Evolutionary conservation across 73 alveolate genomes (phyloP).

Genomic region (Tetrahymena borealis): DNA sequence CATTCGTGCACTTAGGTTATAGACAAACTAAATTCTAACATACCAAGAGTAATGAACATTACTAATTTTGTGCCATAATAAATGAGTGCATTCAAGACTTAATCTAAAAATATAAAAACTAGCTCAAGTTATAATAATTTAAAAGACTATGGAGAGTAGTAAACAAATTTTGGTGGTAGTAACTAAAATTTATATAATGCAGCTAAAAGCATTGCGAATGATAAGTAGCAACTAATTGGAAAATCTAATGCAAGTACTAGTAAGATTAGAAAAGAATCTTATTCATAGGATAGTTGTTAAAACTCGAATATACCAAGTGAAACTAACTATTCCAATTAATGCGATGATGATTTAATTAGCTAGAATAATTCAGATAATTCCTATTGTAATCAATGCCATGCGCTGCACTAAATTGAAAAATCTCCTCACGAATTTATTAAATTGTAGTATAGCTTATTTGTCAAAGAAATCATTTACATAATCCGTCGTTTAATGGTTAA

Average conservation of each 20-base stretch:
- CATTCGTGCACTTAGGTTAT: background rate
- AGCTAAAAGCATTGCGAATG: background rate
- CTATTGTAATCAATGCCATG: background rate
- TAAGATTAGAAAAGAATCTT: background rate
- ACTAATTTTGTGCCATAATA: too few relatives aligned
- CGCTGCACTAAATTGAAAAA: background rate
- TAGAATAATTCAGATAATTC: background rate
- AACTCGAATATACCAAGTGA: background rate
- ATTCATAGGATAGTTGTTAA: background rate
- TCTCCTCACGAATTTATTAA: background rate
- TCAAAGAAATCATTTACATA: background rate
- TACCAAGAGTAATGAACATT: too few relatives aligned
- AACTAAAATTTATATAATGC: too few relatives aligned
- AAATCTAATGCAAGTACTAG: background rate
- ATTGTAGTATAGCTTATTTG: background rate
- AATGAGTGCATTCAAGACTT: too few relatives aligned
- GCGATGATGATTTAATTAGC: background rate
- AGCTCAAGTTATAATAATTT: background rate
- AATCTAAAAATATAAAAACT: background rate
- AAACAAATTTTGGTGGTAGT: too few relatives aligned
- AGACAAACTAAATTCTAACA: background rate
- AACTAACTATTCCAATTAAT: background rate
- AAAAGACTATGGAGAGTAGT: background rate
- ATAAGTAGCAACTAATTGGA: background rate
- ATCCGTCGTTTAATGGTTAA: background rate